Percentiles rank a stretch among this genome's conserved stretches.
These are phyloP conservation scores for Arachis hypogaea DNA, from an alignment of 306 rosid genomes.

Conservation along the genomic window DNA sequence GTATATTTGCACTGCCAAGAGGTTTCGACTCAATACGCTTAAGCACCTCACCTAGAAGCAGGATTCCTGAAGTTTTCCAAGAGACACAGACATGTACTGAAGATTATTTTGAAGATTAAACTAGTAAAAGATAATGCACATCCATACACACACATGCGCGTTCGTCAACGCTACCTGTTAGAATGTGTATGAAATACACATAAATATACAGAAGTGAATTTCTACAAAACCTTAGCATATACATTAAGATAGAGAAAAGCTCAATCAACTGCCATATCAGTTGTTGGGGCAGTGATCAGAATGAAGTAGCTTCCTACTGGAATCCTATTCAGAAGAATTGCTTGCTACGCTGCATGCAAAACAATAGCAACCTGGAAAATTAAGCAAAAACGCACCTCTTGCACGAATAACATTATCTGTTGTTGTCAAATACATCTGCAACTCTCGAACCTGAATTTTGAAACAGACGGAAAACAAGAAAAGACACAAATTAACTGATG, in stretches of 20 bases:
- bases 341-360: not conserved
- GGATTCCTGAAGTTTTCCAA: constrained; percentile 61
- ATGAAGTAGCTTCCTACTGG: not conserved
- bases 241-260: constrained; percentile 2
- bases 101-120: not conserved
- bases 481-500: constrained; percentile 22
- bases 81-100: constrained; percentile 24
- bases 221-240: constrained; percentile 3
- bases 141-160: constrained; percentile 18
- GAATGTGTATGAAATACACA: not conserved
- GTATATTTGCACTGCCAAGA: constrained; percentile 60
- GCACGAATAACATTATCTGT: constrained; percentile 71
- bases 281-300: not conserved
- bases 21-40: constrained; percentile 62
- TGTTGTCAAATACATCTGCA: constrained; percentile 85
- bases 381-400: constrained; percentile 58
- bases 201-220: not conserved
- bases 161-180: not conserved
- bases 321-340: constrained; percentile 16
- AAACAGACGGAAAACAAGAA: constrained; percentile 23
- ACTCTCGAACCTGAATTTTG: constrained; percentile 63
- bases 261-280: not conserved
- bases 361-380: constrained; percentile 2
- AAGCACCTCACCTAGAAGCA: constrained; percentile 88
- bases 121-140: constrained; percentile 30